Conservation (phyloP, 2,329 filamentous ascomycete species). For the Harringtonia aguacate region DNA sequence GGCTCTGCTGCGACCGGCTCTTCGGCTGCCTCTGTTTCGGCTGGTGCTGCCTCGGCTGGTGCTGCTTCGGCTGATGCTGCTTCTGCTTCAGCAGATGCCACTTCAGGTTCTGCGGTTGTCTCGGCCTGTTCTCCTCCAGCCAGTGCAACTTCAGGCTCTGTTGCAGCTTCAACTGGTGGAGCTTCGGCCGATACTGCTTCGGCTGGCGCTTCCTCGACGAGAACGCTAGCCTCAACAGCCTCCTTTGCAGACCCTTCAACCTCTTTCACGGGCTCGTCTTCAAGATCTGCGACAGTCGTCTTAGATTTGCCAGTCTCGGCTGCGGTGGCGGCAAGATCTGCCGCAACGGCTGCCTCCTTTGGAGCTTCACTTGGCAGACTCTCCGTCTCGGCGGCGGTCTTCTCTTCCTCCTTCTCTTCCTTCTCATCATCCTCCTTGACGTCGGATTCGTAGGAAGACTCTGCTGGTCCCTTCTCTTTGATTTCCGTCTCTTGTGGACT, state of each 20-base stretch:
- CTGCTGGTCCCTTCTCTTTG: neutral
- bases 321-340: neutral
- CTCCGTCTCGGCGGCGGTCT: neutral
- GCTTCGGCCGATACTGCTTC: neutral
- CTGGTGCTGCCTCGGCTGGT: neutral
- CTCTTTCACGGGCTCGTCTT: too few relatives aligned
- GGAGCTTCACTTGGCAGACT: too few relatives aligned
- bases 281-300: too few relatives aligned
- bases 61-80: neutral
- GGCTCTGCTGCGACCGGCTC: too few relatives aligned
- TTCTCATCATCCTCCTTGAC: neutral
- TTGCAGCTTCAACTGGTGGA: too few relatives aligned
- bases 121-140: too few relatives aligned
- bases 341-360: conserved; percentile 11
- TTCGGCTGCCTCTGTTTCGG: neutral
- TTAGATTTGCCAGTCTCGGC: too few relatives aligned
- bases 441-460: neutral
- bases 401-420: neutral
- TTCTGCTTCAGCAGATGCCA: neutral
- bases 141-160: too few relatives aligned
- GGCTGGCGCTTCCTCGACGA: neutral
- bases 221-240: neutral
- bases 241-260: conserved; percentile 3
- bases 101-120: neutral
- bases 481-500: conserved; percentile 20